Conservation (phyloP, 2,329 filamentous ascomycete species). For the Coniosporium tulheliwenetii region DNA sequence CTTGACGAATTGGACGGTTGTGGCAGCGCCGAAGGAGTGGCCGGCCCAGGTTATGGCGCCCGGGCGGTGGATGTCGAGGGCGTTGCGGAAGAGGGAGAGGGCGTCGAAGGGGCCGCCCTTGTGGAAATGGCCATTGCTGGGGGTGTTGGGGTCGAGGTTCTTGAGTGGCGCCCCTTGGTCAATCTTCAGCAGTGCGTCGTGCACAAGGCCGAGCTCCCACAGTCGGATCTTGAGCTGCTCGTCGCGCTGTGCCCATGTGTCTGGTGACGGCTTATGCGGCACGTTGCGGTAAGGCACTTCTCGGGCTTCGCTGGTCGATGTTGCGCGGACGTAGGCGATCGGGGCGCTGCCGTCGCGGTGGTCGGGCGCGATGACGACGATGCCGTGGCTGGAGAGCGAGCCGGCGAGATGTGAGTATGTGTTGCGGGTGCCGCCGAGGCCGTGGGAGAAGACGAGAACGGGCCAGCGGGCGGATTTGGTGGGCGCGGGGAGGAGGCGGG, state of each 20-base stretch:
- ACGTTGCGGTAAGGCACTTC: constrained; percentile 29
- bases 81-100: constrained; percentile 43
- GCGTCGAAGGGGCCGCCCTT: constrained; percentile 19
- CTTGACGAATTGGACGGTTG: constrained; percentile 63
- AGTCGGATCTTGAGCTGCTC: constrained; percentile 58
- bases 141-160: constrained; percentile 29
- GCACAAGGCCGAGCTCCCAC: constrained; percentile 62
- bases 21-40: constrained; percentile 69
- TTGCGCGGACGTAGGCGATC: constrained; percentile 53
- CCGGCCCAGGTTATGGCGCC: constrained; percentile 62
- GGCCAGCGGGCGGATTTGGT: constrained; percentile 49
- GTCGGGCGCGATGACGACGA: constrained; percentile 68
- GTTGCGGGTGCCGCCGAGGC: constrained; percentile 65
- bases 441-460: constrained; percentile 74
- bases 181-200: constrained; percentile 51
- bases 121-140: constrained; percentile 13
- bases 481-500: constrained; percentile 37
- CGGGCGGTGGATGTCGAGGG: constrained; percentile 52
- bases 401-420: constrained; percentile 73
- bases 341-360: constrained; percentile 71
- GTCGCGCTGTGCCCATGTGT: constrained; percentile 53
- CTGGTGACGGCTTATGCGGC: constrained; percentile 47
- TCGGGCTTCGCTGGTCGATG: constrained; percentile 25
- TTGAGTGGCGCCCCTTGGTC: constrained; percentile 36
- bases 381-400: constrained; percentile 64